A percentile compares a stretch with the other conserved stretches of the same genome.
Evolutionary conservation across 2,329 filamentous ascomycete genomes (phyloP).

Genomic region (Colletotrichum navitas): DNA sequence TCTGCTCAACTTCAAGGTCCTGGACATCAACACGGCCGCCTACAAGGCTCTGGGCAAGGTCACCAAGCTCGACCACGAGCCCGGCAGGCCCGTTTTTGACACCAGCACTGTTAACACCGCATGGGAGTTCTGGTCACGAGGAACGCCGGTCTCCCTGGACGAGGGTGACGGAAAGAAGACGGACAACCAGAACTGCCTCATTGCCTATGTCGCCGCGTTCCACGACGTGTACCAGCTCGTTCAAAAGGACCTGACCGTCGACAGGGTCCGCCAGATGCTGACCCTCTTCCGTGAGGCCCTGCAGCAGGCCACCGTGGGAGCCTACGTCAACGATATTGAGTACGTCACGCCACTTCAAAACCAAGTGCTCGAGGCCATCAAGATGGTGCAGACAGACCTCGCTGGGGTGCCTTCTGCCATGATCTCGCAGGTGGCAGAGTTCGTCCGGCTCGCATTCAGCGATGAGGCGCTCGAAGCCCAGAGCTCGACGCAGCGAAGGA

Average conservation of each 20-base stretch:
- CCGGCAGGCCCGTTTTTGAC: conserved; percentile 63
- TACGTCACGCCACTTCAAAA: conserved; percentile 79
- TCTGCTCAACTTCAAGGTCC: conserved; percentile 71
- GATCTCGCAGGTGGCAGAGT: conserved; percentile 76
- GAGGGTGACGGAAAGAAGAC: conserved; percentile 53
- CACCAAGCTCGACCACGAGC: conserved; percentile 63
- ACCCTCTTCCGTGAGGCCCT: conserved; percentile 78
- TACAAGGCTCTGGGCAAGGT: conserved; percentile 77
- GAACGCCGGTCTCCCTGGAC: conserved; percentile 65
- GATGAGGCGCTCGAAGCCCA: conserved; percentile 49
- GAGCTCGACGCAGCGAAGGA: conserved; percentile 67
- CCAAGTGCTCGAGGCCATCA: conserved; percentile 76
- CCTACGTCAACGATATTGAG: conserved; percentile 80
- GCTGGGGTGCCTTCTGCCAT: conserved; percentile 75
- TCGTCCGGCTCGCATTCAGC: conserved; percentile 77
- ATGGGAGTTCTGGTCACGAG: conserved; percentile 78
- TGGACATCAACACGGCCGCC: conserved; percentile 79
- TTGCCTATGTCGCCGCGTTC: conserved; percentile 84
- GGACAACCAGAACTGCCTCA: conserved; percentile 84
- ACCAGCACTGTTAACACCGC: conserved; percentile 69
- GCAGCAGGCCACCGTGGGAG: conserved; percentile 74
- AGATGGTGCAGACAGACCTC: conserved; percentile 75
- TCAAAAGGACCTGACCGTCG: conserved; percentile 70
- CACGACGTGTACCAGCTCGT: conserved; percentile 84
- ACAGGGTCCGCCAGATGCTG: conserved; percentile 76